phyloP scores from a whole-genome alignment of 2,329 filamentous ascomycete genomes.

The Scedosporium boydii region DNA sequence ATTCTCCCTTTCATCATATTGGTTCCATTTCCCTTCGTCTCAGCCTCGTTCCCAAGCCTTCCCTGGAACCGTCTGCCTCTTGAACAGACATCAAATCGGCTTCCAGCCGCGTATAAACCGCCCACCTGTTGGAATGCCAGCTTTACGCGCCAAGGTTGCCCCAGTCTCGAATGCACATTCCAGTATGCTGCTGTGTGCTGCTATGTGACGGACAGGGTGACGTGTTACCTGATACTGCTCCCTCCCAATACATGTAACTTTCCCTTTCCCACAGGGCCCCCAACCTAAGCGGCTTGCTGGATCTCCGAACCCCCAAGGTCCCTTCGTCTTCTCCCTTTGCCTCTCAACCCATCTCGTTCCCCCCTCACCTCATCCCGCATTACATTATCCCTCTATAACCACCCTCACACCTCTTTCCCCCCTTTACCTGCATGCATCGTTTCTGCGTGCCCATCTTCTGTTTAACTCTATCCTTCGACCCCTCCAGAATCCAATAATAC shows the following conservation, averaged over 20 bases:
- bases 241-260: constrained; percentile 3
- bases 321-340: neutral
- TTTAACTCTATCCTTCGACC: neutral
- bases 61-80: neutral
- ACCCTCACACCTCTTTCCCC: neutral
- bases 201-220: constrained; percentile 4
- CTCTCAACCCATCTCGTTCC: constrained; percentile 1
- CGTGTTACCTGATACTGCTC: constrained; percentile 3
- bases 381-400: constrained; percentile 14
- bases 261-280: neutral
- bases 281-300: constrained; percentile 1
- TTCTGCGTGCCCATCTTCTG: constrained; percentile 2
- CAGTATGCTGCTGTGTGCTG: neutral
- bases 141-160: neutral
- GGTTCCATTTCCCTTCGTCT: neutral
- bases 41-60: constrained; percentile 1
- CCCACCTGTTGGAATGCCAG: neutral
- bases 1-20: neutral
- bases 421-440: constrained; percentile 7
- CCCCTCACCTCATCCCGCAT: constrained; percentile 2
- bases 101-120: neutral
- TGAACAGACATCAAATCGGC: neutral
- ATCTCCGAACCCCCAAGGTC: neutral
- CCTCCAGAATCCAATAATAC: constrained; percentile 4
- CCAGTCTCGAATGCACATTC: neutral